Evolutionary conservation across 78 protist species (phyloP).

Genomic region (Cavenderia fasciculata): DNA sequence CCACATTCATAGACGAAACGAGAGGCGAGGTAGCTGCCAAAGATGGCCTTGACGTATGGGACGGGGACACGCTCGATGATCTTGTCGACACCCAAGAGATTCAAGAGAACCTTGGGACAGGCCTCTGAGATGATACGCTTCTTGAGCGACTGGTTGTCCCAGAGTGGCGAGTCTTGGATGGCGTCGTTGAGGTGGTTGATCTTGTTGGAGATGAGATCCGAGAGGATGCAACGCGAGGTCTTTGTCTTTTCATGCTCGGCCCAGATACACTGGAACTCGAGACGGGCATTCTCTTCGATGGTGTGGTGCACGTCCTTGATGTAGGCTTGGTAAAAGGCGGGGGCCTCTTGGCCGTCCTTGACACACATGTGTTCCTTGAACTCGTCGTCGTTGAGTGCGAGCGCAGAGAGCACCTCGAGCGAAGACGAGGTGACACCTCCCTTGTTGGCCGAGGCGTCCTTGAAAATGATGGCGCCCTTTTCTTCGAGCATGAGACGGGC

Average conservation of each 20-base stretch:
- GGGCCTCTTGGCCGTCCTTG: constrained; percentile 49
- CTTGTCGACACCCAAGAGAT: constrained; percentile 52
- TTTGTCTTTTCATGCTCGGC: constrained; percentile 55
- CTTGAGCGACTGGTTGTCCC: constrained; percentile 53
- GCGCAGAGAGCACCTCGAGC: constrained; percentile 89
- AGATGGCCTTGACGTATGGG: constrained; percentile 86
- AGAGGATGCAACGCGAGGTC: constrained; percentile 42
- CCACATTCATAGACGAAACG: constrained; percentile 91
- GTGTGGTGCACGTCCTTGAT: constrained; percentile 78
- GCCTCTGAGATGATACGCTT: constrained; percentile 41
- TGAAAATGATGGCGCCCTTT: constrained; percentile 88
- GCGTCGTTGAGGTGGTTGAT: constrained; percentile 70
- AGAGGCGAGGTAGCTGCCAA: constrained; percentile 79
- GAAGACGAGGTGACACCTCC: constrained; percentile 95
- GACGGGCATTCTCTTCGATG: constrained; percentile 88
- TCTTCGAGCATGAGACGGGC: constrained; percentile 91
- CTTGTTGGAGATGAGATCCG: constrained; percentile 82
- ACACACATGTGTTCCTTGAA: constrained; percentile 80
- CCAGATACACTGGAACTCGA: constrained; percentile 88
- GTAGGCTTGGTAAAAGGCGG: constrained; percentile 83
- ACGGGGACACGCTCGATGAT: constrained; percentile 89
- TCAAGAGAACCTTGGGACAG: constrained; percentile 55
- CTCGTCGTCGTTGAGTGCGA: constrained; percentile 85
- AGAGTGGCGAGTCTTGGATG: constrained; percentile 53
- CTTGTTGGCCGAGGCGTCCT: constrained; percentile 93